phyloP scores from a whole-genome alignment of 495 filamentous ascomycete genomes.

The Neurospora africana region DNA sequence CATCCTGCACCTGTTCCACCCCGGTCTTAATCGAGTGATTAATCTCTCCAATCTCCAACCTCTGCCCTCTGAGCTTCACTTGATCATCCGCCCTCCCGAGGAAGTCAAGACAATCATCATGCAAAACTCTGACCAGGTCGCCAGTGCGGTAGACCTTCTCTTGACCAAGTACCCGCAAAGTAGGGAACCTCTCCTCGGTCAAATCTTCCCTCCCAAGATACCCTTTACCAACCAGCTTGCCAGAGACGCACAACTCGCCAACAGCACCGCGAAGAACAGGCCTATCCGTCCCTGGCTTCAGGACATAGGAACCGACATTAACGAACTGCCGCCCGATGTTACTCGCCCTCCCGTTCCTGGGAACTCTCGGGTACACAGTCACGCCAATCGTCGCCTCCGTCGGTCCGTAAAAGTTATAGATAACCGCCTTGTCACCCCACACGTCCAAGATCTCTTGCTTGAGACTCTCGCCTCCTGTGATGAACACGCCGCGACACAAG shows the following conservation, averaged over 20 bases:
- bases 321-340: slow-evolving; percentile 80
- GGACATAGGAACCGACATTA: slow-evolving; percentile 72
- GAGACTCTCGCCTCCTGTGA: slow-evolving; percentile 62
- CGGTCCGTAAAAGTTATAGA: slow-evolving; percentile 75
- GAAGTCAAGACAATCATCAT: slow-evolving; percentile 63
- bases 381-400: slow-evolving; percentile 87
- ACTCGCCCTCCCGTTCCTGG: slow-evolving; percentile 56
- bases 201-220: slow-evolving; percentile 71
- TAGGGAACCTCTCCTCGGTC: slow-evolving; percentile 53
- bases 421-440: slow-evolving; percentile 53
- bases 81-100: slow-evolving; percentile 69
- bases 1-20: slow-evolving; percentile 38
- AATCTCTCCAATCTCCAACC: slow-evolving; percentile 70
- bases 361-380: slow-evolving; percentile 66
- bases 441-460: slow-evolving; percentile 61
- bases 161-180: slow-evolving; percentile 31
- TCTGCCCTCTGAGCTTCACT: slow-evolving; percentile 68
- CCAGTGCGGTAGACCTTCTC: slow-evolving; percentile 63
- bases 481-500: slow-evolving; percentile 60
- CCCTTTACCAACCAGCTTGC: slow-evolving; percentile 75
- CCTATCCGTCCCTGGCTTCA: slow-evolving; percentile 54
- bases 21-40: slow-evolving; percentile 50
- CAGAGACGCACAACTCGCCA: slow-evolving; percentile 81
- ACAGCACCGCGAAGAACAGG: slow-evolving; percentile 68
- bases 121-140: slow-evolving; percentile 61